Evolutionary conservation across 164 flowering plant genomes (phyloP).

Genomic region (Stephania yunnanensis): DNA sequence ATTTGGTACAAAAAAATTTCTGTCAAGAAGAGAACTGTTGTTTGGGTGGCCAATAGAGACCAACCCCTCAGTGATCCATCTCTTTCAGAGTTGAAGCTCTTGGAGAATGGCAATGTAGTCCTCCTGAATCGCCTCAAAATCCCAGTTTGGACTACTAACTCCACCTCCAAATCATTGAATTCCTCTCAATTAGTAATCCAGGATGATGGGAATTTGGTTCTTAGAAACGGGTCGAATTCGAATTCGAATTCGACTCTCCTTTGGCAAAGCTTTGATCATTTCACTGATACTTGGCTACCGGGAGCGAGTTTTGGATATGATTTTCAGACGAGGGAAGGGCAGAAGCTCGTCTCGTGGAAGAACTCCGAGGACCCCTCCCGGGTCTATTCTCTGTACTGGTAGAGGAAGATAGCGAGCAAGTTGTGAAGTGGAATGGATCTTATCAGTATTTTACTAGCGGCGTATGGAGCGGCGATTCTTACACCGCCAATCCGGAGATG

Average conservation of each 20-base stretch:
- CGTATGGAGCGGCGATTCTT: conserved; percentile 6
- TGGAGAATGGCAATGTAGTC: conserved; percentile 44
- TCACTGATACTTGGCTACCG: conserved; percentile 52
- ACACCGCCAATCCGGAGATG: not conserved
- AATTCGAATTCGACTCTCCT: conserved; percentile 11
- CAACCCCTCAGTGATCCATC: conserved; percentile 10
- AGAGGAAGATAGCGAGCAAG: too few relatives aligned
- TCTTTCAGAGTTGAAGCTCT: conserved; percentile 18
- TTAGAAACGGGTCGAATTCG: conserved; percentile 28
- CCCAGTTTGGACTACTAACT: conserved; percentile 55
- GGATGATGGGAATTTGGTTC: conserved; percentile 54
- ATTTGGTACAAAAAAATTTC: conserved; percentile 17
- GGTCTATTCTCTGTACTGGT: conserved; percentile 33
- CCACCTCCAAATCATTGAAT: conserved; percentile 17
- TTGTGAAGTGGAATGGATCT: too few relatives aligned
- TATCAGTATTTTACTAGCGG: conserved; percentile 17
- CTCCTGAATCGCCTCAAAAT: conserved; percentile 31
- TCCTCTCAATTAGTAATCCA: conserved; percentile 33
- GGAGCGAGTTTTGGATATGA: conserved; percentile 36
- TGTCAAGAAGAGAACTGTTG: conserved; percentile 1
- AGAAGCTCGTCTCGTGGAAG: conserved; percentile 46
- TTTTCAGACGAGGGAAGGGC: conserved; percentile 17
- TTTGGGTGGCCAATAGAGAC: conserved; percentile 33
- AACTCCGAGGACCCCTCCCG: conserved; percentile 45
- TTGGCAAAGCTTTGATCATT: conserved; percentile 65